phyloP scores from a whole-genome alignment of 192 early-diverging fungal genomes.

The Helicostylum pulchrum region DNA sequence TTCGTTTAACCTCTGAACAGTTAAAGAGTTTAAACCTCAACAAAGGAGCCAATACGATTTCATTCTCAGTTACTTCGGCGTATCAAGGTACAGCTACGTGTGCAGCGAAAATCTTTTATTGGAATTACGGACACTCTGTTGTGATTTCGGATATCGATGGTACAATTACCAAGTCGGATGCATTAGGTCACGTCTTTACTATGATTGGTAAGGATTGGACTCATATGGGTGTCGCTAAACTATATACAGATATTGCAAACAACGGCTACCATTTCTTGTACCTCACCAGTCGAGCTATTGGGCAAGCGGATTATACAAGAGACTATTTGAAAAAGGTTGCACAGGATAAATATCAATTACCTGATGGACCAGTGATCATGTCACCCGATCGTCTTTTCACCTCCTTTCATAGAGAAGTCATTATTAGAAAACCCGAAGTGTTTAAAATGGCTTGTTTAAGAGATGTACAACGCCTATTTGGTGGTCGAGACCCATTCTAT shows the following conservation, averaged over 20 bases:
- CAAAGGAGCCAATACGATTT: conserved; percentile 85
- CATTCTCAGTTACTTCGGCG: conserved; percentile 78
- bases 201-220: conserved; percentile 99
- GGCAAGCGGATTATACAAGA: conserved; percentile 86
- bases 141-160: conserved; percentile 99
- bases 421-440: conserved; percentile 90
- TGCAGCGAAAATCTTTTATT: conserved; percentile 87
- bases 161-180: conserved; percentile 98
- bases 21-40: conserved; percentile 77
- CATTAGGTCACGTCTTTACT: conserved; percentile 93
- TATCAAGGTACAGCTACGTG: conserved; percentile 79
- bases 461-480: conserved; percentile 88
- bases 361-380: conserved; percentile 94
- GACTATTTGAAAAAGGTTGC: conserved; percentile 89
- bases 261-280: conserved; percentile 98
- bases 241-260: conserved; percentile 90
- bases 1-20: conserved; percentile 93
- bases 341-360: conserved; percentile 85
- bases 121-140: conserved; percentile 76
- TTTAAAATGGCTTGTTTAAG: conserved; percentile 97
- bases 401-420: conserved; percentile 93
- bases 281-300: conserved; percentile 93
- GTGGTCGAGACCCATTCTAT: conserved; percentile 81
- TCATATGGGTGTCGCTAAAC: conserved; percentile 92
- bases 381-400: conserved; percentile 92